Evolutionary conservation across 2,329 filamentous ascomycete genomes (phyloP), one percentile per base, ranked within the genome.

Genomic region (Furcasterigmium furcatum): DNA sequence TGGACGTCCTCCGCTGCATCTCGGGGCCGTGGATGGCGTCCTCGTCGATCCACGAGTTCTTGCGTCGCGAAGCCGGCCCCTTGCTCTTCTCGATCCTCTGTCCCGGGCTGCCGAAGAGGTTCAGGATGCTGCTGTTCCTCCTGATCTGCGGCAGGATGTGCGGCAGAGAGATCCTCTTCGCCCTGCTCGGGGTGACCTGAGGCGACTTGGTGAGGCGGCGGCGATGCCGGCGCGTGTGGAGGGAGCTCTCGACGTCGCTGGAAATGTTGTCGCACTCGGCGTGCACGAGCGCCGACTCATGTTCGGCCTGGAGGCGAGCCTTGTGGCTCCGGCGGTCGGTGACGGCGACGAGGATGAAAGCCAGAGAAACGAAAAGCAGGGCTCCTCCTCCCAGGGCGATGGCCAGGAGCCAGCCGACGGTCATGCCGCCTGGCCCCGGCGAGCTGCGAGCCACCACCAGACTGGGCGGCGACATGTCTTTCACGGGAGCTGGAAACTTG

Each of bases 1-100:
- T 58, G 7, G 52, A 38, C 55, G 54, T 46, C 44, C 46, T 38
- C 47, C 58, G 65, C 30, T 55, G 63, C 41, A 74, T 56, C 51
- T 60, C 64, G 9, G 73, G 73, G 5, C 74, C 73, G 47, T 76
- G 73, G n/a, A 74, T 60, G 44, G 66, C 68, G 41, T 79, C 73
- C 51, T 76, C 75, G 46, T 76, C 73, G 22, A 76, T 71, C 73
- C 73, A 78, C 16, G 66, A 68, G 30, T 46, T 47, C 13, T 50
- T 51, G 38, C 45, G 16, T 38, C 27, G 3, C 13, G 38, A 43
- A 13, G 27, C n/a, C 12, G 16, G 34, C 9, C 12, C 16, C 16
- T 36, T 36, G n/a, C n/a, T 18, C 12, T 27, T 27, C 7, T 27
- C 24, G 24, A 7, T 12, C 24, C 12, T 27, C n/a, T 36, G n/a